Evolutionary conservation across 805 yeast species (phyloP), one percentile per base, ranked within the genome.

Genomic region (Wickerhamiella hasegawae): DNA sequence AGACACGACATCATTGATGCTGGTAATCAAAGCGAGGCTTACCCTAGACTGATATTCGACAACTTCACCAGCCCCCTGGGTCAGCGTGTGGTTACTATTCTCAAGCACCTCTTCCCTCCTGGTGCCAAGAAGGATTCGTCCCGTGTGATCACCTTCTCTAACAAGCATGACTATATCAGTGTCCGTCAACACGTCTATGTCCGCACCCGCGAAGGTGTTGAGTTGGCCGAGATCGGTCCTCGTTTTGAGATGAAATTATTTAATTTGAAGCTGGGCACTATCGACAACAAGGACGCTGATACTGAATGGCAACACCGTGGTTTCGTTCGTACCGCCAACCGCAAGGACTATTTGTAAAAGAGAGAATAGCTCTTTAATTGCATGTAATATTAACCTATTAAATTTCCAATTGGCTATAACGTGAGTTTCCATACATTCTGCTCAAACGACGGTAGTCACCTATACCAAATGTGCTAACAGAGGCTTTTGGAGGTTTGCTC

Each of bases 201-300:
- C 4, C 76, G 73, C 52, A 83, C 95, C 0, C 76, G 77, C 46
- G 94, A 84, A 42, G 69, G 69, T 14, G 94, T 84, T 2, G 97
- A 90, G 54, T 59, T 90, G 38, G 85, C 95, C 39, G 99, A 90
- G 55, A 79, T 90, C 25, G 99, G 99, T 0, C 99, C 99, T n/a
- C 66, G 99, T 43, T 90, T 90, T 49, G 98, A 90, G 58, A 85
- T 90, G 97, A 71, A 84, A 53, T 61, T 90, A 45, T 90, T 73
- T 54, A 96, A 87, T 56, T 61, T 90, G 44, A 70, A 76, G 50
- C 65, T 90, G 45, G 96, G 99, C 3, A 82, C 94, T 29, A 58
- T 87, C 43, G 98, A 90, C 47, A 84, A 87, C 55, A 81, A 81
- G 60, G 96, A 90, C 55, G 94, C 96, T 9, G 98, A 90, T 51